A percentile compares a stretch with the other conserved stretches of the same genome.
Conservation (phyloP, 345 rosid genomes). For the Ceriops decandra region DNA sequence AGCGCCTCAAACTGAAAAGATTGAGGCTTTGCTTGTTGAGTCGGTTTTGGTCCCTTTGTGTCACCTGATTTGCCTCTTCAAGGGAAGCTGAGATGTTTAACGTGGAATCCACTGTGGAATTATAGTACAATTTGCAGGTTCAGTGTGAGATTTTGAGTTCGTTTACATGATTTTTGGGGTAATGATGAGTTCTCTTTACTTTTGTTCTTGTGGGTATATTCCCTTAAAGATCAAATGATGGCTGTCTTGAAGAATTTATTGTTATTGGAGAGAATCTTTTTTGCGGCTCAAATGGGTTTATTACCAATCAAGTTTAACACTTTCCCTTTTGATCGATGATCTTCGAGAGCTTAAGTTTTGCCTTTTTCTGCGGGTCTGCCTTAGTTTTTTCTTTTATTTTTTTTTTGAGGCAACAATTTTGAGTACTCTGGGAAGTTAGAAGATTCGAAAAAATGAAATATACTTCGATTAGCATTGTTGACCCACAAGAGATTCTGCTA, state of each 20-base stretch:
- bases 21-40: slow-evolving; percentile 18
- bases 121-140: slow-evolving; percentile 9
- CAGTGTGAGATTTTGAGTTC: slow-evolving; percentile 9
- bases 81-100: slow-evolving; percentile 8
- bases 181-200: slow-evolving; percentile 8
- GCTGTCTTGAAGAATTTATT: slow-evolving; percentile 16
- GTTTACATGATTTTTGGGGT: slow-evolving; percentile 24
- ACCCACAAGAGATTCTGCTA: slow-evolving; percentile 9
- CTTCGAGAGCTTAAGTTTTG: slow-evolving; percentile 28
- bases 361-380: slow-evolving; percentile 8
- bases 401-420: slow-evolving; percentile 17
- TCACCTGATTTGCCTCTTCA: slow-evolving; percentile 13
- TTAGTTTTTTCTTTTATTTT: slow-evolving; percentile 12
- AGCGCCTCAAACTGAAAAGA: slow-evolving; percentile 10
- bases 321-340: slow-evolving; percentile 17
- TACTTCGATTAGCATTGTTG: slow-evolving; percentile 34
- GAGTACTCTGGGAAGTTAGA: slow-evolving; percentile 19
- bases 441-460: slow-evolving; percentile 38
- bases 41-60: slow-evolving; percentile 14
- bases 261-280: slow-evolving; percentile 13
- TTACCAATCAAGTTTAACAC: slow-evolving; percentile 3
- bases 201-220: slow-evolving; percentile 13
- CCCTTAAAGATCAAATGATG: slow-evolving; percentile 12
- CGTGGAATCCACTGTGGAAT: slow-evolving; percentile 1
- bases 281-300: slow-evolving; percentile 7